Conservation (phyloP, 169 alveolate species). For the Perkinsus chesapeaki region DNA sequence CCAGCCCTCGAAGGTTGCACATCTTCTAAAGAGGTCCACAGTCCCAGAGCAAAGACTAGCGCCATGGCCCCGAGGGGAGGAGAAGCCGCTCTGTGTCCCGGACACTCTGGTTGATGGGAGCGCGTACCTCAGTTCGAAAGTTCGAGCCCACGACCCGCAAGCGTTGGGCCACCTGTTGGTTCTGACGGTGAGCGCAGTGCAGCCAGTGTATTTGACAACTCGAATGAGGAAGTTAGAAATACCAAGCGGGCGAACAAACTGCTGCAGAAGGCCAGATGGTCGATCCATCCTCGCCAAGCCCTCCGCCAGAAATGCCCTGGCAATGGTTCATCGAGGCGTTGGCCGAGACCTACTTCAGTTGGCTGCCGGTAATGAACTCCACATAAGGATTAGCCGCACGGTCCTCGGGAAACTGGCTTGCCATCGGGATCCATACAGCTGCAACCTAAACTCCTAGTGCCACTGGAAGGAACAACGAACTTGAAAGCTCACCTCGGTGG, state of each 20-base stretch:
- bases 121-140: too few relatives aligned
- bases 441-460: background rate
- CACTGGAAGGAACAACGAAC: background rate
- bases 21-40: background rate
- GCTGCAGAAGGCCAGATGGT: background rate
- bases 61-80: too few relatives aligned
- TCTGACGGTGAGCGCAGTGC: background rate
- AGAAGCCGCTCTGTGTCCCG: too few relatives aligned
- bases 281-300: background rate
- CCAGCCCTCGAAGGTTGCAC: background rate
- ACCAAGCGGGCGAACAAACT: background rate
- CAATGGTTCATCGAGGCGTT: background rate
- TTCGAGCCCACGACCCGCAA: too few relatives aligned
- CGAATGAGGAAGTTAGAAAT: background rate
- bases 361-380: background rate
- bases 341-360: background rate
- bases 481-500: too few relatives aligned
- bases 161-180: background rate
- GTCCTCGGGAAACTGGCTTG: background rate
- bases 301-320: background rate
- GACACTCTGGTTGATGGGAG: too few relatives aligned
- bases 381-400: background rate
- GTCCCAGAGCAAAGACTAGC: background rate
- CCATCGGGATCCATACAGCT: background rate
- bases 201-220: background rate